Percentiles rank a stretch among this genome's conserved stretches.
Evolutionary conservation across 2,329 filamentous ascomycete species (phyloP).

Genomic region (Pyricularia grisea): DNA sequence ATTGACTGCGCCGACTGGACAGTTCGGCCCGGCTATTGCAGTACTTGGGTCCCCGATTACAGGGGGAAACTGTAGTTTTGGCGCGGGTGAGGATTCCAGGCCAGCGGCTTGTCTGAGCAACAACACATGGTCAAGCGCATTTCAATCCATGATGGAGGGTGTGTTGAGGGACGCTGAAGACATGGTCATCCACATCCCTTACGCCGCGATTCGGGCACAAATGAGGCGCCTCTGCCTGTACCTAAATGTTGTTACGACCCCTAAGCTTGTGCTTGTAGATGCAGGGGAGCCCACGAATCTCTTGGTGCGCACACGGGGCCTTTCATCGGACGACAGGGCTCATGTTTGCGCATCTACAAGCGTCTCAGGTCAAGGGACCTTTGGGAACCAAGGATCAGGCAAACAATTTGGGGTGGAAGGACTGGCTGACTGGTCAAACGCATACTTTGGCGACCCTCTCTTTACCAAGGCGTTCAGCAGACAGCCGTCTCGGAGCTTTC

Average conservation of each 20-base stretch:
- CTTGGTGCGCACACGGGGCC: conserved; percentile 22
- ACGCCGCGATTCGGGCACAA: conserved; percentile 43
- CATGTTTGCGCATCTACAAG: neutral
- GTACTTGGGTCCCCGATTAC: conserved; percentile 14
- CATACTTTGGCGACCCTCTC: conserved; percentile 51
- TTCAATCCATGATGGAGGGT: conserved; percentile 45
- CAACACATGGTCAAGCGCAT: conserved; percentile 44
- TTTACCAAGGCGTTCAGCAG: conserved; percentile 40
- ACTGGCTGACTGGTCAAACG: conserved; percentile 48
- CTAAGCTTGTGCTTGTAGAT: conserved; percentile 46
- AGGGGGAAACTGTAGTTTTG: neutral
- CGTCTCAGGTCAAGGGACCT: neutral
- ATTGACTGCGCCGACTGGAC: conserved; percentile 32
- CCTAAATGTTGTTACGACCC: conserved; percentile 41
- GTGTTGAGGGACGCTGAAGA: conserved; percentile 52
- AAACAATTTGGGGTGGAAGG: conserved; percentile 27
- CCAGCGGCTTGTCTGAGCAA: neutral
- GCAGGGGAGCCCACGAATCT: conserved; percentile 39
- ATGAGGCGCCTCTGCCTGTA: conserved; percentile 36
- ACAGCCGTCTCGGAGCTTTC: conserved; percentile 31
- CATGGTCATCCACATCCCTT: conserved; percentile 46
- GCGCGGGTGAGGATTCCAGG: neutral
- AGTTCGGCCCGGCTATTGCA: conserved; percentile 36
- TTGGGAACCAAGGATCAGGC: neutral
- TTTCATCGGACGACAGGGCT: neutral